Percentiles rank a stretch among this genome's conserved stretches.
Conservation (phyloP, 352 stramenopile species). For the Globisporangium radiosum region DNA sequence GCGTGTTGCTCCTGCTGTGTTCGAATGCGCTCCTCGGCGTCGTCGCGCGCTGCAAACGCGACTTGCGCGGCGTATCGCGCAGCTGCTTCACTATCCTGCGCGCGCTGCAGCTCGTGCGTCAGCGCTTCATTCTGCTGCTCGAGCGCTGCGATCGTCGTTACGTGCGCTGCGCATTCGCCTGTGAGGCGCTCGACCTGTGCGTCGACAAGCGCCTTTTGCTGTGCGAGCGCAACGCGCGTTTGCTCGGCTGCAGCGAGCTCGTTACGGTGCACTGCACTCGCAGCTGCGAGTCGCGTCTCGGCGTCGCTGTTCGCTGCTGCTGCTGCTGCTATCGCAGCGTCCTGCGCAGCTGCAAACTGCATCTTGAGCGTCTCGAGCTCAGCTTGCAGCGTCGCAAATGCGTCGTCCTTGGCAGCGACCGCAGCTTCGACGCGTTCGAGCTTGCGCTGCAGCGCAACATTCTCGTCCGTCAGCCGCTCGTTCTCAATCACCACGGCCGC, state of each 20-base stretch:
- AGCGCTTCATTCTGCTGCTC: conserved; percentile 27
- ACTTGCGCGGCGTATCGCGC: conserved; percentile 63
- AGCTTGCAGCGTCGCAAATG: conserved; percentile 14
- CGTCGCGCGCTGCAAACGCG: conserved; percentile 61
- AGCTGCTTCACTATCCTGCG: conserved; percentile 66
- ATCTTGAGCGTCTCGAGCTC: conserved; percentile 21
- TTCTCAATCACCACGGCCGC: conserved; percentile 36
- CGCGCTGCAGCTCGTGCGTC: conserved; percentile 31
- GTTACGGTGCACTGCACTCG: conserved; percentile 10
- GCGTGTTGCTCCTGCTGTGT: conserved; percentile 17
- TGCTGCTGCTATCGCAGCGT: conserved; percentile 21
- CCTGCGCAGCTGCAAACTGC: conserved; percentile 27
- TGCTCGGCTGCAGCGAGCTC: conserved; percentile 3
- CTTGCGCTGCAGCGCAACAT: conserved; percentile 27
- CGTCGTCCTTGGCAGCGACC: conserved; percentile 26
- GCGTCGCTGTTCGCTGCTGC: conserved; percentile 19
- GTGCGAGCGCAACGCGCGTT: not conserved
- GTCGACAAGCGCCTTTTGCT: conserved; percentile 1
- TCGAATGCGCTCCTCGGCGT: conserved; percentile 39
- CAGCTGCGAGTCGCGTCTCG: conserved; percentile 16
- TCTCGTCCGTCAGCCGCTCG: conserved; percentile 30
- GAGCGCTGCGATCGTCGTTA: conserved; percentile 7
- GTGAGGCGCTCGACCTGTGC: conserved; percentile 1
- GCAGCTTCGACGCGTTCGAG: conserved; percentile 19
- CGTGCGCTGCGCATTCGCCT: not conserved